Evolutionary conservation across 2,329 filamentous ascomycete species (phyloP).

Genomic region (Pseudogymnoascus sp.): DNA sequence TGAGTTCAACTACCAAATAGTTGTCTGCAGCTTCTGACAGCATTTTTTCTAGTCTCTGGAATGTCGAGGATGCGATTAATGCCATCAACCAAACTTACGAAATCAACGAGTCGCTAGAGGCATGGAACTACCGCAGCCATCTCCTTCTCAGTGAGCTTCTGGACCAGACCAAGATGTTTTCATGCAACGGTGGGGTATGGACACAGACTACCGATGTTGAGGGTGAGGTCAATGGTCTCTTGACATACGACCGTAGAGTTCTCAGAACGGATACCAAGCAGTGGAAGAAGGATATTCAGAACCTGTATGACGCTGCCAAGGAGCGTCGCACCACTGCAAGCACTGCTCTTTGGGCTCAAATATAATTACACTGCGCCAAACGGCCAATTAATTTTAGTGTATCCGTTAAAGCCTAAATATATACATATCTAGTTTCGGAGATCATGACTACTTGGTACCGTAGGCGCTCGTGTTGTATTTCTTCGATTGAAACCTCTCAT

Average conservation of each 20-base stretch:
- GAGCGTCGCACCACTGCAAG: conserved; percentile 7
- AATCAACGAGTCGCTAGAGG: conserved; percentile 46
- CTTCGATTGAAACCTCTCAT: not conserved
- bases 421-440: not conserved
- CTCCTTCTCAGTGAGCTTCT: conserved; percentile 38
- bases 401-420: not conserved
- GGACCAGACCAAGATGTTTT: conserved; percentile 39
- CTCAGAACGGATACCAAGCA: conserved; percentile 47
- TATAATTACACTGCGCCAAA: not conserved
- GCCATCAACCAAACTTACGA: conserved; percentile 61
- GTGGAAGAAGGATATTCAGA: conserved; percentile 53
- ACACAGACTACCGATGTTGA: conserved; percentile 70
- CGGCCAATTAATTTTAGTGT: not conserved
- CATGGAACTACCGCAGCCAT: conserved; percentile 56
- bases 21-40: not conserved
- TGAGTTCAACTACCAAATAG: conserved; percentile 28
- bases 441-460: not conserved
- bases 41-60: conserved; percentile 48
- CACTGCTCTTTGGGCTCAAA: not conserved
- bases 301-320: conserved; percentile 48
- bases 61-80: conserved; percentile 48
- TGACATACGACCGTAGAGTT: conserved; percentile 59
- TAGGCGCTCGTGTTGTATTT: not conserved
- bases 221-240: conserved; percentile 63
- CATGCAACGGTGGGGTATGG: conserved; percentile 60